Evolutionary conservation across 1,139 yeast species (phyloP).

Genomic region (Sugiyamaella novakii): DNA sequence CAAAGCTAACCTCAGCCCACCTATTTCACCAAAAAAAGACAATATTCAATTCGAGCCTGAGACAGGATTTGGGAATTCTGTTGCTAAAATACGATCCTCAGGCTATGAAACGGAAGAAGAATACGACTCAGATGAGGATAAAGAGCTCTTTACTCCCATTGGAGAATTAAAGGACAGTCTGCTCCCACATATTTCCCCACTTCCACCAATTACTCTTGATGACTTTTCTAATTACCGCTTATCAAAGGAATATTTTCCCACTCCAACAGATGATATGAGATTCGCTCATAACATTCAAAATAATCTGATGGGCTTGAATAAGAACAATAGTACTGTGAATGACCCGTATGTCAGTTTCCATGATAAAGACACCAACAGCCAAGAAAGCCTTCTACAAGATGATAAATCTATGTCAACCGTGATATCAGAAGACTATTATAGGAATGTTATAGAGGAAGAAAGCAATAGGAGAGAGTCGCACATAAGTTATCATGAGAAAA

Average conservation of each 20-base stretch:
- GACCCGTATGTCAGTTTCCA: too few species aligned
- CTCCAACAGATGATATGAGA: constrained; percentile 4
- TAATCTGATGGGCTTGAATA: too few species aligned
- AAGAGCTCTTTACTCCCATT: neutral
- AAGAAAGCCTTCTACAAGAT: too few species aligned
- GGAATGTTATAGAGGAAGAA: too few species aligned
- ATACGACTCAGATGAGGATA: neutral
- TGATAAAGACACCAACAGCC: too few species aligned
- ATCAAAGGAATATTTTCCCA: constrained; percentile 4
- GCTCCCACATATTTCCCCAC: constrained; percentile 13
- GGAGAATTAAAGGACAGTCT: neutral
- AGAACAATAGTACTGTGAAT: too few species aligned
- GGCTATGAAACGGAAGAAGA: too few species aligned
- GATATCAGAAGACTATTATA: too few species aligned
- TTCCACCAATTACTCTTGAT: constrained; percentile 12
- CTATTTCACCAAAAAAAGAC: neutral
- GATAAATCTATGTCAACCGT: neutral
- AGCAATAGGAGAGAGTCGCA: constrained; percentile 7
- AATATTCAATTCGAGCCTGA: too few species aligned
- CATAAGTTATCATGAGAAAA: constrained; percentile 9
- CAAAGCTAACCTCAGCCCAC: neutral
- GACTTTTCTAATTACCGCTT: constrained; percentile 8
- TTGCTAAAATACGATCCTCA: too few species aligned
- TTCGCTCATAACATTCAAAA: too few species aligned
- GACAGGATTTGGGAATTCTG: too few species aligned